Conservation (phyloP, 345 rosid genomes). For the Citrus sinensis region DVS_A1.0 CM039163.1:43569001-43569500, state of each 20-base stretch:
- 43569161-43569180: background rate
- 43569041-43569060: background rate
- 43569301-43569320: conserved; percentile 4
- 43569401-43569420: conserved; percentile 8
- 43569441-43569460: conserved; percentile 41
- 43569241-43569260: background rate
- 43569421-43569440: conserved; percentile 16
- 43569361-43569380: background rate
- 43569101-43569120: conserved; percentile 25
- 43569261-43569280: background rate
- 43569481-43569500: conserved; percentile 44
- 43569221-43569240: background rate
- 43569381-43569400: too few relatives aligned
- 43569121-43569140: conserved; percentile 19
- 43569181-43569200: conserved; percentile 19
- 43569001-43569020: background rate
- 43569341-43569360: conserved; percentile 6
- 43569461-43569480: conserved; percentile 47
- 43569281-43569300: background rate
- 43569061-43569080: background rate
- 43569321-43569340: background rate
- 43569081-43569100: background rate
- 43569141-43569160: conserved; percentile 10
- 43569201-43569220: background rate
- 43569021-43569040: background rate